phyloP scores from a whole-genome alignment of 257 asterid genomes.

The Orobanche coerulescens region DNA sequence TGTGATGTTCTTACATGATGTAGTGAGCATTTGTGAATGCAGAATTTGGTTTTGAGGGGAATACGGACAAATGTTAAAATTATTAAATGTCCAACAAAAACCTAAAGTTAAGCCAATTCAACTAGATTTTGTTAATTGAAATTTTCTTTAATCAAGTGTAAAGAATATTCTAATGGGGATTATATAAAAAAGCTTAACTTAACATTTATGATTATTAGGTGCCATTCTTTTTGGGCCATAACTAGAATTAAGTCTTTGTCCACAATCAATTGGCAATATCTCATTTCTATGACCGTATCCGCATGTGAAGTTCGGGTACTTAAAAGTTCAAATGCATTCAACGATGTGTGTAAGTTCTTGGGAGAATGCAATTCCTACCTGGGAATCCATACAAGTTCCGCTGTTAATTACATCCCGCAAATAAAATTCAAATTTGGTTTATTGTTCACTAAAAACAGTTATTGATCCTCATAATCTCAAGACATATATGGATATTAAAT shows the following conservation, averaged over 20 bases:
- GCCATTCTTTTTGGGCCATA: background rate
- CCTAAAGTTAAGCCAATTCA: background rate
- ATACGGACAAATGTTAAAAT: background rate
- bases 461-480: background rate
- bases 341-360: background rate
- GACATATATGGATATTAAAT: background rate
- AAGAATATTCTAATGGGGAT: background rate
- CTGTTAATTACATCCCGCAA: no score
- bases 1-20: background rate
- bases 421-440: no score
- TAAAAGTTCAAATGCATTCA: background rate
- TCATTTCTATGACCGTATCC: background rate
- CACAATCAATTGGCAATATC: background rate
- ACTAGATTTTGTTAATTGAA: background rate
- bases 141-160: background rate
- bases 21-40: background rate
- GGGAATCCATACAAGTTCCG: background rate
- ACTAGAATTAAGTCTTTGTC: background rate
- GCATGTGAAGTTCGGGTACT: background rate
- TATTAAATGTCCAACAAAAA: background rate
- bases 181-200: background rate
- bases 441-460: background rate
- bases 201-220: background rate
- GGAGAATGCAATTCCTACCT: background rate
- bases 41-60: background rate